Evolutionary conservation across 2,329 filamentous ascomycete genomes (phyloP).

Genomic region (Ascocoryne sarcoides): DNA sequence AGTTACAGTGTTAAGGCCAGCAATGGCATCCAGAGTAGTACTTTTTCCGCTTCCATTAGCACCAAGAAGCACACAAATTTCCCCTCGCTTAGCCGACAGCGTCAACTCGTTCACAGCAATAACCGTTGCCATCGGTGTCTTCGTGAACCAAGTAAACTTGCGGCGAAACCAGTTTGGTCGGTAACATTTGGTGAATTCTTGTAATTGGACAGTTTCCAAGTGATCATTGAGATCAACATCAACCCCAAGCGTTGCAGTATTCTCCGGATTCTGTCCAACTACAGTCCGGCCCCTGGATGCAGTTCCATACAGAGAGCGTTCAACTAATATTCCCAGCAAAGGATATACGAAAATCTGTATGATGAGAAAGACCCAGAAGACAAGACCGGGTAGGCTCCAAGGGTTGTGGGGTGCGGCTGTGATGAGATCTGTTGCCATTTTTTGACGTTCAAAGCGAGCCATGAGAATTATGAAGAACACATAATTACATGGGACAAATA

Average conservation of each 20-base stretch:
- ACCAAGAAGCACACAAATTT: conserved; percentile 79
- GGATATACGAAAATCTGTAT: conserved; percentile 74
- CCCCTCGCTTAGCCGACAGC: conserved; percentile 63
- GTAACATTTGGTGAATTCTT: conserved; percentile 72
- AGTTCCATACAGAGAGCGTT: conserved; percentile 68
- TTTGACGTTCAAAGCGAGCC: conserved; percentile 64
- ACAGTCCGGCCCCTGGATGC: conserved; percentile 53
- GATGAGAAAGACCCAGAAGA: conserved; percentile 67
- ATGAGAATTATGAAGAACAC: conserved; percentile 70
- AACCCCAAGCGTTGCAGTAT: not conserved
- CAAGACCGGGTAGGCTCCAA: conserved; percentile 64
- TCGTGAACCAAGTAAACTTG: conserved; percentile 28
- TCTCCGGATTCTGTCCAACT: conserved; percentile 27
- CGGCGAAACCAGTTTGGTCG: conserved; percentile 53
- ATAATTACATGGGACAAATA: conserved; percentile 85
- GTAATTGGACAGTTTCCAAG: conserved; percentile 56
- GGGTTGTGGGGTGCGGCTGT: conserved; percentile 53
- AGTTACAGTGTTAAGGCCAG: conserved; percentile 70
- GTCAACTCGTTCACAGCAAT: conserved; percentile 69
- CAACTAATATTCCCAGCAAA: conserved; percentile 63
- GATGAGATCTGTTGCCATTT: conserved; percentile 51
- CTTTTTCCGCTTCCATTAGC: conserved; percentile 89
- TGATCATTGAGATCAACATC: not conserved
- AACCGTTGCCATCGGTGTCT: conserved; percentile 51
- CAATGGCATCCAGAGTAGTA: conserved; percentile 81